Base-by-base conservation (phyloP, 441 rosid species). In the Gossypium aridum region DNA sequence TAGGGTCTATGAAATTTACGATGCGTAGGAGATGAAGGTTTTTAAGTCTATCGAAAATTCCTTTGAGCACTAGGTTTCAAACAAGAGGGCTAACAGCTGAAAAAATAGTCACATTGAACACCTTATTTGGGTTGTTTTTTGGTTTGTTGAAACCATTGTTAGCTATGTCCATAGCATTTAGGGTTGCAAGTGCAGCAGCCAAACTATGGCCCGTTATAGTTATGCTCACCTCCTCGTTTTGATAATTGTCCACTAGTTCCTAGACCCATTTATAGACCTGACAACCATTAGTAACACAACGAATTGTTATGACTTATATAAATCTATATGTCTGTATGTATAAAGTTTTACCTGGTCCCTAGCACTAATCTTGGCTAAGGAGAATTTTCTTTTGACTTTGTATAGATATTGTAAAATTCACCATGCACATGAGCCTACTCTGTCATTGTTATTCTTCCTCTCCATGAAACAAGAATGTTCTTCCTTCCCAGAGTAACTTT, bases 171-270 rank as follows among this genome's bases (percentile, higher is more conserved):
- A 71, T 77, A 1, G 86, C 84, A 31, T 81, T 83, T 47, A 87
- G 49, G 3, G 88, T 85, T 3, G 86, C 86, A 25, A 85, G 60
- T 2, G 87, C 81, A 6, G 78, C 84, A 0, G 87, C 88, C 19
- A 85, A 4, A 75, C 86, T 85, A 79, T 87, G 89, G 2, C 87
- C 89, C 0, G 76, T 67, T 13, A 85, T 57, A 0, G 85, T 87
- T 64, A 85, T 74, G 83, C 89, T 84, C 12, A 77, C 79, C 3
- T 84, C 87, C 69, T 87, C 85, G 3, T 83, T 28, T 26, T 78
- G 64, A 78, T 74, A 82, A 37, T 49, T 4, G 2, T 81, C 73
- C 59, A 85, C 70, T 28, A 79, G 78, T 20, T 67, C 57, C 73
- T 75, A 57, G 43, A 87, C 26, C 28, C 79, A 82, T 0, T 69